These are phyloP conservation scores for Nakaseomyces delphensis DNA, from an alignment of 1,139 yeast genomes.

Conservation along the genomic window DNA sequence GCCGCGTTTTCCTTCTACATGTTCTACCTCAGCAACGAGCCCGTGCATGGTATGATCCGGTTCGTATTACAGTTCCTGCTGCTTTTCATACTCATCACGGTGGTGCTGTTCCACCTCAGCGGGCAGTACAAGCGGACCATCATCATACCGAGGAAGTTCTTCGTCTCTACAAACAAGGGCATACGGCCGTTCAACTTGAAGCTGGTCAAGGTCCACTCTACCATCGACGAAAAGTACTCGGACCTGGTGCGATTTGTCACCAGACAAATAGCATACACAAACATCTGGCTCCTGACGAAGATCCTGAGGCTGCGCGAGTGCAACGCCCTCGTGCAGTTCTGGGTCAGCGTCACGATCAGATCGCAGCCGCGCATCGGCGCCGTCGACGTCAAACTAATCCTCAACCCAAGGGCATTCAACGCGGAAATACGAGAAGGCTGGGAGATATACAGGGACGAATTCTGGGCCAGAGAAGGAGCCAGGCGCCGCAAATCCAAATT, in stretches of 20 bases:
- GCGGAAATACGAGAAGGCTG: slow-evolving; percentile 86
- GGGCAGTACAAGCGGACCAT: slow-evolving; percentile 87
- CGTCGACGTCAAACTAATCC: slow-evolving; percentile 52
- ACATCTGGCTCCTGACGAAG: slow-evolving; percentile 16
- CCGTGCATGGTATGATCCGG: slow-evolving; percentile 27
- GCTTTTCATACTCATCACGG: slow-evolving; percentile 59
- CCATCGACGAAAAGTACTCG: slow-evolving; percentile 45
- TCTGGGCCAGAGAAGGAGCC: slow-evolving; percentile 81
- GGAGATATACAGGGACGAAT: slow-evolving; percentile 89
- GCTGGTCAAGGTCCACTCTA: slow-evolving; percentile 58
- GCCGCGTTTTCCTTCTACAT: slow-evolving; percentile 34
- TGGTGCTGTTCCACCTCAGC: slow-evolving; percentile 70
- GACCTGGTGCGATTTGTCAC: slow-evolving; percentile 36
- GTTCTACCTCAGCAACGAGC: slow-evolving; percentile 24
- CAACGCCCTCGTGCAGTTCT: slow-evolving; percentile 28
- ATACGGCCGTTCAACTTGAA: slow-evolving; percentile 72
- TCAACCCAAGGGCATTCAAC: slow-evolving; percentile 73
- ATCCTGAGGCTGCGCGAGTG: slow-evolving; percentile 14
- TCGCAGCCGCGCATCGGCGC: slow-evolving; percentile 41
- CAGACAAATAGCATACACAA: slow-evolving; percentile 23
- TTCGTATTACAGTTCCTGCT: slow-evolving; percentile 53
- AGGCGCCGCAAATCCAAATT: slow-evolving; percentile 43
- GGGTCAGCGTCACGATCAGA: slow-evolving; percentile 31
- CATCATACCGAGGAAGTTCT: slow-evolving; percentile 68
- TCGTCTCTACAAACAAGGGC: slow-evolving; percentile 78